Conservation (phyloP, 495 filamentous ascomycete genomes). For the Hypoxylon rickii region DNA sequence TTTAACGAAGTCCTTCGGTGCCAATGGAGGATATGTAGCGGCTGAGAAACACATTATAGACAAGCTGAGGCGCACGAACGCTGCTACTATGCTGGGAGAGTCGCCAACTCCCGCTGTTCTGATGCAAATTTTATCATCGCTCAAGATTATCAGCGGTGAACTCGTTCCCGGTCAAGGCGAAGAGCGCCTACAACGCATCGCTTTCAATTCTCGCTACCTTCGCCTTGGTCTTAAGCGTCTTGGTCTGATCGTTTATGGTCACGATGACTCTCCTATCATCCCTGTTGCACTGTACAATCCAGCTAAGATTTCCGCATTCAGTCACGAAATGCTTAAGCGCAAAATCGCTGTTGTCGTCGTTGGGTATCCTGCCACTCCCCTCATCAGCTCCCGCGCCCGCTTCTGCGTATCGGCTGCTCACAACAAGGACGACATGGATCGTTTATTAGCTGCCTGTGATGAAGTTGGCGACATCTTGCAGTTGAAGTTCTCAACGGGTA, state of each 20-base stretch:
- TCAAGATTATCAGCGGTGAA: slow-evolving; percentile 88
- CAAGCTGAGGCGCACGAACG: slow-evolving; percentile 83
- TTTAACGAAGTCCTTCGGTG: slow-evolving; percentile 96
- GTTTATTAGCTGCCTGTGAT: slow-evolving; percentile 86
- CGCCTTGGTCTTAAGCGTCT: slow-evolving; percentile 95
- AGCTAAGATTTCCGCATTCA: slow-evolving; percentile 96
- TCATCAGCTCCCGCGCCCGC: slow-evolving; percentile 89
- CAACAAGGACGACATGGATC: slow-evolving; percentile 97
- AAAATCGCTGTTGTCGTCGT: slow-evolving; percentile 99
- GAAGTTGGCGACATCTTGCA: slow-evolving; percentile 91
- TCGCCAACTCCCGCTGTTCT: slow-evolving; percentile 84
- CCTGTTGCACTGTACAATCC: slow-evolving; percentile 93
- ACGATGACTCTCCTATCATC: slow-evolving; percentile 97
- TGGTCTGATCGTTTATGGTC: slow-evolving; percentile 93
- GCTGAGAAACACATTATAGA: slow-evolving; percentile 90
- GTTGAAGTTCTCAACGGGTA: slow-evolving; percentile 92
- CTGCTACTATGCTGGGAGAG: slow-evolving; percentile 86
- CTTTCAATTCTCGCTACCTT: slow-evolving; percentile 98
- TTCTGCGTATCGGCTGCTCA: slow-evolving; percentile 96
- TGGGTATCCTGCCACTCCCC: slow-evolving; percentile 95
- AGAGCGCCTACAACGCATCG: slow-evolving; percentile 91
- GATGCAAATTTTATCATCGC: slow-evolving; percentile 81
- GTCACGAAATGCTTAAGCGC: slow-evolving; percentile 94
- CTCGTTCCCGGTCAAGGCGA: slow-evolving; percentile 88
- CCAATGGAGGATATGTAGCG: slow-evolving; percentile 95